Conservation (phyloP, 2,329 filamentous ascomycete species). For the Acephala macrosclerotiorum region DNA sequence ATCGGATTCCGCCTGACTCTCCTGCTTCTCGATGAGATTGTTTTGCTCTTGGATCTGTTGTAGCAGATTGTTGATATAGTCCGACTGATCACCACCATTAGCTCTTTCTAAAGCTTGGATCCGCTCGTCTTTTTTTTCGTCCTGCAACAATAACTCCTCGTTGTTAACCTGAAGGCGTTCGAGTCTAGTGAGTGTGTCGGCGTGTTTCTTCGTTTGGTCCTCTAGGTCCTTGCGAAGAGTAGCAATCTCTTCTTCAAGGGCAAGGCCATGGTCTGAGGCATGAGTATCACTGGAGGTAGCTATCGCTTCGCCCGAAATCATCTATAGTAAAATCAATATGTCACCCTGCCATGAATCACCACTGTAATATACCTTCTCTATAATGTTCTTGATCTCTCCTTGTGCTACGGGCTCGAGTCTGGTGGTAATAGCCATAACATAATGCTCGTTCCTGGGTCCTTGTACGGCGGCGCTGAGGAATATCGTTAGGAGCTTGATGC, state of each 20-base stretch:
- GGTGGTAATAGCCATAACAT: constrained; percentile 55
- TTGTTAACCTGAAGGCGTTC: constrained; percentile 68
- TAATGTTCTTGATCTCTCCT: constrained; percentile 46
- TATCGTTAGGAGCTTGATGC: constrained; percentile 64
- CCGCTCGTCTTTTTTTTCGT: constrained; percentile 62
- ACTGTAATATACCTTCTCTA: constrained; percentile 31
- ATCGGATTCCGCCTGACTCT: constrained; percentile 67
- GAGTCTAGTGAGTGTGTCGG: constrained; percentile 65
- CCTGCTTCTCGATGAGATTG: constrained; percentile 74
- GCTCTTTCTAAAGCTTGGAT: constrained; percentile 41
- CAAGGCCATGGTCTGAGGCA: constrained; percentile 40
- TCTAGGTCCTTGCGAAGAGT: constrained; percentile 55
- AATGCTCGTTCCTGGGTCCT: constrained; percentile 62
- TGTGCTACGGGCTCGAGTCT: constrained; percentile 52
- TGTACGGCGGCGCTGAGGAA: constrained; percentile 68
- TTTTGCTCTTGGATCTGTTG: constrained; percentile 70
- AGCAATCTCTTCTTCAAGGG: constrained; percentile 57
- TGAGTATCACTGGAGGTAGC: constrained; percentile 10
- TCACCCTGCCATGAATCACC: neutral
- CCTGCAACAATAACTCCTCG: constrained; percentile 62
- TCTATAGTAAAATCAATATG: constrained; percentile 8
- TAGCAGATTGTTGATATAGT: constrained; percentile 61
- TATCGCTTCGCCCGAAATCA: constrained; percentile 11
- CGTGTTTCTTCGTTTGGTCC: constrained; percentile 62
- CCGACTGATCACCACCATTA: constrained; percentile 59